Percentiles rank a stretch among this genome's conserved stretches.
These are phyloP conservation scores for Papiliotrema terrestris DNA, from an alignment of 1,284 basidiomycete genomes.

Conservation along the genomic window DNA sequence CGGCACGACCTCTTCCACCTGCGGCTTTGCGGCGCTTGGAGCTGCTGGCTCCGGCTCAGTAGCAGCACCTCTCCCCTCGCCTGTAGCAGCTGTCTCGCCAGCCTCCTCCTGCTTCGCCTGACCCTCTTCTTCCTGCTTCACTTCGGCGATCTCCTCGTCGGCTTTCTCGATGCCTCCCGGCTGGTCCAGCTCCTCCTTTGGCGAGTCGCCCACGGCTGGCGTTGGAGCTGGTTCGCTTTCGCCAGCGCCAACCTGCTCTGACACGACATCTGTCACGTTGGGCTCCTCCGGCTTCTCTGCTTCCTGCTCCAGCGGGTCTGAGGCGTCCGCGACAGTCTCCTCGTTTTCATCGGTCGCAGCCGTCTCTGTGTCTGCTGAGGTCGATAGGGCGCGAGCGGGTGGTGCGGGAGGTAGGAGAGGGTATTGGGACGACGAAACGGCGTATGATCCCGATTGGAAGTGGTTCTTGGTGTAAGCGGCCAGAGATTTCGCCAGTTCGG, in stretches of 20 bases:
- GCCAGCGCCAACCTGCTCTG: slow-evolving; percentile 26
- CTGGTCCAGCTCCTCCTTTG: slow-evolving; percentile 30
- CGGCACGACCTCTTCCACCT: neutral
- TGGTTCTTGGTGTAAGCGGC: slow-evolving; percentile 71
- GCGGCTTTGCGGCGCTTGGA: neutral
- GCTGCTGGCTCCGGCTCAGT: neutral
- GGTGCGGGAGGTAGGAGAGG: slow-evolving; percentile 32
- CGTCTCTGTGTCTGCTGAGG: neutral
- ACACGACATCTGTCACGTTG: slow-evolving; percentile 26
- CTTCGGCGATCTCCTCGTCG: slow-evolving; percentile 29
- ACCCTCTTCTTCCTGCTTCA: slow-evolving; percentile 21
- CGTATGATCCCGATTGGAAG: slow-evolving; percentile 67
- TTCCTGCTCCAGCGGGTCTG: slow-evolving; percentile 1
- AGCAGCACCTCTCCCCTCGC: neutral
- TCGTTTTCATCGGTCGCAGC: neutral
- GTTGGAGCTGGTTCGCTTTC: slow-evolving; percentile 30
- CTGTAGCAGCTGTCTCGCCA: slow-evolving; percentile 4
- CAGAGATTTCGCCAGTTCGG: slow-evolving; percentile 64
- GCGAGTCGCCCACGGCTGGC: slow-evolving; percentile 16
- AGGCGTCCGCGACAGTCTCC: neutral
- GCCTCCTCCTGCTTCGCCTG: slow-evolving; percentile 1
- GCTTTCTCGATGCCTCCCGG: slow-evolving; percentile 29
- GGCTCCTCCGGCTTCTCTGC: slow-evolving; percentile 6
- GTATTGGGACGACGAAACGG: slow-evolving; percentile 57
- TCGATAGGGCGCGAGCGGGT: neutral